phyloP scores from a whole-genome alignment of 306 rosid species.

The Prunus fruticosa region DNA sequence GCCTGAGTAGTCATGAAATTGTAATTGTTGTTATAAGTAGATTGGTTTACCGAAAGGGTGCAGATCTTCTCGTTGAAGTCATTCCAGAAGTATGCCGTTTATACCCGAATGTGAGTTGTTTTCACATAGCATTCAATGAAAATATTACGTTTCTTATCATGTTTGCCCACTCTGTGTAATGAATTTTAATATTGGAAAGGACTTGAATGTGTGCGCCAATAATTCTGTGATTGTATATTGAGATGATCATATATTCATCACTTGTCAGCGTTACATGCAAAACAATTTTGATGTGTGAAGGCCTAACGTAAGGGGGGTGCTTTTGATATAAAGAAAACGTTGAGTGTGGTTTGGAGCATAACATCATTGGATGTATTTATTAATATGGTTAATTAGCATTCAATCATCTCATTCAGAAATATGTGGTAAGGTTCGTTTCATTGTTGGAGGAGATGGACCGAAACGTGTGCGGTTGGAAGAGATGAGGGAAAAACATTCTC shows the following conservation, averaged over 20 bases:
- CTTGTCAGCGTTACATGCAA: neutral
- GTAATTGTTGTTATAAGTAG: constrained; percentile 84
- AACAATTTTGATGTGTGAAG: neutral
- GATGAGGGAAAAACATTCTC: constrained; percentile 91
- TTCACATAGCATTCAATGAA: neutral
- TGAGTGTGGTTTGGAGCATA: neutral
- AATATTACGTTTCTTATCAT: neutral
- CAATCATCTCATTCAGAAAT: constrained; percentile 24
- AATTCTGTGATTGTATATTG: neutral
- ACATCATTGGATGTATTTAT: neutral
- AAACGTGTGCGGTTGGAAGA: constrained; percentile 95
- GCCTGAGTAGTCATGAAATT: constrained; percentile 52
- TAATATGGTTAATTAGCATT: constrained; percentile 12
- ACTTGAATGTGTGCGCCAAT: neutral
- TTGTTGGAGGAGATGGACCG: constrained; percentile 91
- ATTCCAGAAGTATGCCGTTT: constrained; percentile 86
- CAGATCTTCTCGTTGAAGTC: constrained; percentile 92
- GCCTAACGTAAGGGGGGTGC: too few relatives aligned
- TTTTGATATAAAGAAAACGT: neutral
- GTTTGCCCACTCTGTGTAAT: neutral
- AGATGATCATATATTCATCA: neutral
- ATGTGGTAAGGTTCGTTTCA: constrained; percentile 70
- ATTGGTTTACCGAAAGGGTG: constrained; percentile 89
- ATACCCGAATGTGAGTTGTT: constrained; percentile 67
- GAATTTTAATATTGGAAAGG: neutral